These are phyloP conservation scores for Penicillium brasilianum DNA, from an alignment of 2,329 filamentous ascomycete species.

Conservation along the genomic window DNA sequence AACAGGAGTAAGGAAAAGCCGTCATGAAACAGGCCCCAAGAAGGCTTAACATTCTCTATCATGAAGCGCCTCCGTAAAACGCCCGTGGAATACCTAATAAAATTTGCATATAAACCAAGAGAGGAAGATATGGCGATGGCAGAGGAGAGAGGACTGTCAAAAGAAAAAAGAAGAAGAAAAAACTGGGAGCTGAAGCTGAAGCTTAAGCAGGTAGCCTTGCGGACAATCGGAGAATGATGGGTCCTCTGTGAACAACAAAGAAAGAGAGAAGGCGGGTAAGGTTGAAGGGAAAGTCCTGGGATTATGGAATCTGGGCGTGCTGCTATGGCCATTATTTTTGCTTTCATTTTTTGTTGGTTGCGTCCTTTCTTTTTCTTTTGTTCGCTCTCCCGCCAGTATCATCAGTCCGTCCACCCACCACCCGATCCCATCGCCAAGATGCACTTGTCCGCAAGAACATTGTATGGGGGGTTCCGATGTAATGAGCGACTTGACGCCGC, in stretches of 20 bases:
- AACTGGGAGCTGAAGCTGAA: background rate
- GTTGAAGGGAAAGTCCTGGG: slow-evolving; percentile 28
- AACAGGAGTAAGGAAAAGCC: background rate
- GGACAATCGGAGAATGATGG: slow-evolving; percentile 1
- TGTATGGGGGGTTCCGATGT: slow-evolving; percentile 23
- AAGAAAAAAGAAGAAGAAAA: background rate
- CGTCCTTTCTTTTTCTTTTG: slow-evolving; percentile 25
- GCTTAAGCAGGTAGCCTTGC: background rate
- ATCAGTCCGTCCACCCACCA: slow-evolving; percentile 25
- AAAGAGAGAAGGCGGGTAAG: background rate
- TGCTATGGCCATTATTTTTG: slow-evolving; percentile 31
- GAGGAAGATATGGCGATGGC: slow-evolving; percentile 17
- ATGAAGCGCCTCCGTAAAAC: slow-evolving; percentile 34
- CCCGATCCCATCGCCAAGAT: slow-evolving; percentile 28
- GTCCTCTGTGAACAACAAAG: background rate
- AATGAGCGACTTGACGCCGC: slow-evolving; percentile 12
- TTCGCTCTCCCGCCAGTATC: slow-evolving; percentile 27
- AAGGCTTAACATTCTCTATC: slow-evolving; percentile 41
- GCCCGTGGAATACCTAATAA: slow-evolving; percentile 32
- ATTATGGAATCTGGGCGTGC: slow-evolving; percentile 32
- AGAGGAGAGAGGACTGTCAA: slow-evolving; percentile 9
- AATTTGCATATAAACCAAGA: slow-evolving; percentile 21
- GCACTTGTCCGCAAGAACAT: slow-evolving; percentile 32
- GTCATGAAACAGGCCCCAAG: slow-evolving; percentile 20
- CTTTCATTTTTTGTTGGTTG: slow-evolving; percentile 14